Base-by-base conservation (phyloP, 306 rosid genomes). In the Acmispon strigosus region DNA sequence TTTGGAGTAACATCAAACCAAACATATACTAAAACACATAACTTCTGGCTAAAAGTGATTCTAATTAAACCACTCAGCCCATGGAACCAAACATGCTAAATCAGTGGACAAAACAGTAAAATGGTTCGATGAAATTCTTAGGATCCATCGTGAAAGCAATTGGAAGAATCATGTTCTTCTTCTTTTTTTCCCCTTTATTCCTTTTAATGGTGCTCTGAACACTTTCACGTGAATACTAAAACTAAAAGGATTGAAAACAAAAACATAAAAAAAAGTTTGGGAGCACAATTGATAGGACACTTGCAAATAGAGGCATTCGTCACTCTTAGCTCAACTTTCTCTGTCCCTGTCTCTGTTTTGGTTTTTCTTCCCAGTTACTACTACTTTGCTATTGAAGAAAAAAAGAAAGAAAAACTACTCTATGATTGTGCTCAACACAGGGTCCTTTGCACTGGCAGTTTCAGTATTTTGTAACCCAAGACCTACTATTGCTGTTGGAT, bases 161-260 rank as follows among this genome's bases (percentile, higher is more conserved):
- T 16, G 61, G 65, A 64, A 75, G 78, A 59, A 70, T 63, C 74
- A 15, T 32, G 20, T 79, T 76, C 60, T 15, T 14, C n/a, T 34
- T 54, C 37, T 1, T 19, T 2, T 29, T 17, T 24, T 10, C 11
- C 7, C 41, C 74, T 70, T 80, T 63, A 57, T 75, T 75, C 53
- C 62, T 65, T 75, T 75, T 48, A 34, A 74, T 57, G 73, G 77
- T 64, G 64, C 67, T 27, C 11, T 63, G 70, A 39, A 10, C 58
- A 48, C 53, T 79, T 74, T 84, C 92, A 87, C 87, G 82, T 84
- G 92, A 83, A 72, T 69, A 73, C 84, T 75, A 77, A 82, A 66
- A 76, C 70, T 62, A 62, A 53, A 56, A 19, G 37, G 37, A 61
- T 29, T 8, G 37, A 47, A 14, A 11, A 44, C 72, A 67, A 64